Percentiles rank a stretch among this genome's conserved stretches.
Conservation (phyloP, 2,329 filamentous ascomycete genomes). For the Septoria linicola region DNA sequence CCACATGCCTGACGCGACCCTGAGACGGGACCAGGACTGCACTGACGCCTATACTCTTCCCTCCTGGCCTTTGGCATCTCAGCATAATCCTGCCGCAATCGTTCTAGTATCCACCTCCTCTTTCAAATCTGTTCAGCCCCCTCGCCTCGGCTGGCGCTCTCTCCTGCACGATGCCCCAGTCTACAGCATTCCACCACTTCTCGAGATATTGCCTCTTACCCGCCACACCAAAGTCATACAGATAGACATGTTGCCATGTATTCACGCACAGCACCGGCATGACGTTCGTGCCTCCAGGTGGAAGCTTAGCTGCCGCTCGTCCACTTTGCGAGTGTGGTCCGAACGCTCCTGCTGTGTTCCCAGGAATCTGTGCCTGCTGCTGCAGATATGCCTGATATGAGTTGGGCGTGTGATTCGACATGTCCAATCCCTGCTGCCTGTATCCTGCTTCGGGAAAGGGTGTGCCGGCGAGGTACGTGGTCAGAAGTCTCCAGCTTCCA, state of each 20-base stretch:
- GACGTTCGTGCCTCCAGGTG: constrained; percentile 67
- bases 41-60: too few relatives aligned
- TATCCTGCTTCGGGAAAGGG: constrained; percentile 84
- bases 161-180: constrained; percentile 71
- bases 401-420: constrained; percentile 58
- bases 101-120: neutral
- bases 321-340: constrained; percentile 36
- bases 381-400: constrained; percentile 26
- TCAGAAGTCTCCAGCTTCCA: constrained; percentile 64
- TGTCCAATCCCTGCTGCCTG: constrained; percentile 66
- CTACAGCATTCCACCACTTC: constrained; percentile 82
- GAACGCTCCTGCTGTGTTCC: constrained; percentile 44
- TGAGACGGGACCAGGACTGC: too few relatives aligned
- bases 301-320: constrained; percentile 42
- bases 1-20: too few relatives aligned
- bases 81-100: too few relatives aligned
- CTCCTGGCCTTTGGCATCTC: too few relatives aligned
- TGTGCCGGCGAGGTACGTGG: constrained; percentile 87
- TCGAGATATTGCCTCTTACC: constrained; percentile 76
- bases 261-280: constrained; percentile 84
- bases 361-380: constrained; percentile 22
- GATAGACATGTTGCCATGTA: constrained; percentile 93
- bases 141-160: constrained; percentile 21
- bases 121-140: constrained; percentile 11
- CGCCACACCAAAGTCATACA: constrained; percentile 73